Percentiles rank a stretch among this genome's conserved stretches.
Conservation (phyloP, 305 asterid genomes). For the Fraxinus dipetala region DNA sequence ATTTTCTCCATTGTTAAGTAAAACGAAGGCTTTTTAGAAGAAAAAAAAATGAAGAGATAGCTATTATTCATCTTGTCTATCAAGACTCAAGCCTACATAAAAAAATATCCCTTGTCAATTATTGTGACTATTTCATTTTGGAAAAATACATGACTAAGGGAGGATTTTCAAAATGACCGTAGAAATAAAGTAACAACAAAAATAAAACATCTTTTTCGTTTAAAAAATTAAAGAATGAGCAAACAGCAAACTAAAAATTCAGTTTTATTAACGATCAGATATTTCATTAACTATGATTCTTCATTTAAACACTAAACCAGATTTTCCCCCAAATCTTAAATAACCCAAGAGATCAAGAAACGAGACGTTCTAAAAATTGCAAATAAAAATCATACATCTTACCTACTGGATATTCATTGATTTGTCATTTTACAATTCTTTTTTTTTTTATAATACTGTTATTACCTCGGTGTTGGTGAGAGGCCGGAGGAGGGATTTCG, state of each 20-base stretch:
- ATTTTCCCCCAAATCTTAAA: not conserved
- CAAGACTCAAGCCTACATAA: not conserved
- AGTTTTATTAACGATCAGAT: not conserved
- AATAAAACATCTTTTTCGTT: not conserved
- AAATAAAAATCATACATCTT: not conserved
- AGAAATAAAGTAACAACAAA: not conserved
- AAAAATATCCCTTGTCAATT: not conserved
- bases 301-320: not conserved
- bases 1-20: not conserved
- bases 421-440: not conserved
- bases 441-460: not conserved
- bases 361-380: not conserved
- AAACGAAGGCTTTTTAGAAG: not conserved
- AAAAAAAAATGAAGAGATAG: not conserved
- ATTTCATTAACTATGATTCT: not conserved
- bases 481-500: conserved; percentile 40
- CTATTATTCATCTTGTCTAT: not conserved
- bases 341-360: not conserved
- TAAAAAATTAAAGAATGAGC: not conserved
- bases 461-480: conserved; percentile 44
- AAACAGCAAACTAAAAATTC: not conserved
- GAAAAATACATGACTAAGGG: not conserved
- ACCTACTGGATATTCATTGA: not conserved
- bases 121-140: not conserved
- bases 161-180: not conserved